Percentiles rank a stretch among this genome's conserved stretches.
Conservation (phyloP, 2,329 filamentous ascomycete species). For the Macrophomina tecta region DNA sequence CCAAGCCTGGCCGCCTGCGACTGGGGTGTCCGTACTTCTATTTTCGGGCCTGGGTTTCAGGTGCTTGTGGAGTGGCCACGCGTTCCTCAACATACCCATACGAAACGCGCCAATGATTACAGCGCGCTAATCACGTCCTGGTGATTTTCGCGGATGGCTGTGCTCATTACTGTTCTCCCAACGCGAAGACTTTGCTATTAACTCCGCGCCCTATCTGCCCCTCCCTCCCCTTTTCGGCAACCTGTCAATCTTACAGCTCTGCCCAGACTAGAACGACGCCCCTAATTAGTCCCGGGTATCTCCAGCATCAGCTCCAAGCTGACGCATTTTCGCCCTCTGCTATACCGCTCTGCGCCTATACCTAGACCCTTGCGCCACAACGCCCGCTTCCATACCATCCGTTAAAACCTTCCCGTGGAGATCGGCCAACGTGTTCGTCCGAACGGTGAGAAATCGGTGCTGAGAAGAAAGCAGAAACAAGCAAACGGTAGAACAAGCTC, state of each 20-base stretch:
- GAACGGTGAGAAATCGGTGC: conserved; percentile 6
- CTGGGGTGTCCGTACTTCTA: conserved; percentile 19
- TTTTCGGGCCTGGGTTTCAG: conserved; percentile 18
- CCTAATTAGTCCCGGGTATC: conserved; percentile 20
- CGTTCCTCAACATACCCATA: conserved; percentile 15
- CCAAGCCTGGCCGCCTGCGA: conserved; percentile 17
- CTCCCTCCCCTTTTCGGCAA: conserved; percentile 20
- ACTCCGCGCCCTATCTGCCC: conserved; percentile 9
- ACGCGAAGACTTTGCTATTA: neutral
- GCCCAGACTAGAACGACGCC: conserved; percentile 11
- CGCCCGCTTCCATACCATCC: conserved; percentile 5
- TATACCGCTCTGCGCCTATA: conserved; percentile 1
- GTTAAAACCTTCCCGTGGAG: conserved; percentile 16
- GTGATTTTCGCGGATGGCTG: conserved; percentile 24
- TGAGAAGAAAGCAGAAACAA: neutral
- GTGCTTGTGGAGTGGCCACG: conserved; percentile 22
- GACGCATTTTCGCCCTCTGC: neutral
- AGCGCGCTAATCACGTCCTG: conserved; percentile 24
- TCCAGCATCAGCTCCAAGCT: conserved; percentile 7
- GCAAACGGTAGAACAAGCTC: neutral
- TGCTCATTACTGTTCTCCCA: conserved; percentile 12
- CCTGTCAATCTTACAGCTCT: conserved; percentile 16
- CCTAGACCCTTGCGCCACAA: conserved; percentile 13
- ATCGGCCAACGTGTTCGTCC: neutral
- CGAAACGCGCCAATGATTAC: conserved; percentile 24